phyloP scores from a whole-genome alignment of 2,329 filamentous ascomycete genomes.

The Ceratocystis variospora region DNA sequence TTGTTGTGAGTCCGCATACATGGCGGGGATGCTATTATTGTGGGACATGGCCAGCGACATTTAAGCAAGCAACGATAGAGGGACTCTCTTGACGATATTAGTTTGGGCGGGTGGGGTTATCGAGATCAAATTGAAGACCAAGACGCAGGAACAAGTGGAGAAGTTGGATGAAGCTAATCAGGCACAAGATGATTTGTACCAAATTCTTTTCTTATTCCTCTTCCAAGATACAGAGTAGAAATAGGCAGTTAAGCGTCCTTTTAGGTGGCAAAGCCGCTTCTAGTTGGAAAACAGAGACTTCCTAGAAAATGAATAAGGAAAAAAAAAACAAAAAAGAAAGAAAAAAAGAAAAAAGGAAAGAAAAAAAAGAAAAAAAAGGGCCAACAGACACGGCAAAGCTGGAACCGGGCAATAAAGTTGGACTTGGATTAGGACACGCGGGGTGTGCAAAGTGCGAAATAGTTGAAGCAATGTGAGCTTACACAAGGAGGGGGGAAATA shows the following conservation, averaged over 20 bases:
- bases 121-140: conserved; percentile 6
- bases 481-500: conserved; percentile 2
- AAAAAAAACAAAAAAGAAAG: conserved; percentile 5
- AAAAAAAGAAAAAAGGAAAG: not conserved
- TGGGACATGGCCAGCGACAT: conserved; percentile 22
- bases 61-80: conserved; percentile 21
- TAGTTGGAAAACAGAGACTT: not conserved
- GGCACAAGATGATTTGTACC: conserved; percentile 1
- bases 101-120: conserved; percentile 5
- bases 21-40: conserved; percentile 10
- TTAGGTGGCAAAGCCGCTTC: not conserved
- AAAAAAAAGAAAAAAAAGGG: conserved; percentile 10
- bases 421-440: conserved; percentile 14
- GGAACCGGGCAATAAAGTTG: conserved; percentile 7
- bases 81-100: not conserved
- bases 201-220: conserved; percentile 9
- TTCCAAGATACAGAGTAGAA: conserved; percentile 24
- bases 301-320: not conserved
- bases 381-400: not conserved
- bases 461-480: not conserved
- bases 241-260: not conserved
- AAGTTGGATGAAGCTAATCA: conserved; percentile 5
- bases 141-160: conserved; percentile 5
- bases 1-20: conserved; percentile 5
- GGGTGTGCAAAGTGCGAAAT: conserved; percentile 11